These are phyloP conservation scores for Przewalskia tangutica DNA, from an alignment of 257 asterid genomes.

Conservation along the genomic window DNA sequence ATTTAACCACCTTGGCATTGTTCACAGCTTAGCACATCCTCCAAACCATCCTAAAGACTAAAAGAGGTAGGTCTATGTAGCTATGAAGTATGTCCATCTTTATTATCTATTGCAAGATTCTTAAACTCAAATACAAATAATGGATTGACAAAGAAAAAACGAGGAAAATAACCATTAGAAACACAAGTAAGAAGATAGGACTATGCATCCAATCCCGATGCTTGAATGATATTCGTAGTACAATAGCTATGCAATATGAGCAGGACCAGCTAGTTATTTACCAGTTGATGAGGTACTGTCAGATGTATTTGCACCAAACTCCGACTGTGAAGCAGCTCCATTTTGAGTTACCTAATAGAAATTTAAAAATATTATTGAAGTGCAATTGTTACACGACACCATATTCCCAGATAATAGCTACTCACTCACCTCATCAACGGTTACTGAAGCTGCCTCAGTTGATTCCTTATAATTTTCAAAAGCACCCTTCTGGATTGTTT, in stretches of 20 bases:
- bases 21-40: background rate
- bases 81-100: background rate
- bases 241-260: background rate
- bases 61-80: background rate
- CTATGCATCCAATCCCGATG: background rate
- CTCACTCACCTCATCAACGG: slow-evolving; percentile 35
- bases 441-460: slow-evolving; percentile 26
- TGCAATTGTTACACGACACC: background rate
- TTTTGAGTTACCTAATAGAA: slow-evolving; percentile 59
- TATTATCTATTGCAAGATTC: background rate
- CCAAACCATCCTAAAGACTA: background rate
- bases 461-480: slow-evolving; percentile 67
- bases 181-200: background rate
- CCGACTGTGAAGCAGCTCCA: slow-evolving; percentile 55
- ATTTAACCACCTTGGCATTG: background rate
- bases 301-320: slow-evolving; percentile 26
- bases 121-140: background rate
- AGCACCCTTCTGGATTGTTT: slow-evolving; percentile 65
- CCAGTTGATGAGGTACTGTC: slow-evolving; percentile 40
- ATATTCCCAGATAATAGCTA: background rate
- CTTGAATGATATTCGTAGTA: background rate
- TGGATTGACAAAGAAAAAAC: background rate
- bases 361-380: slow-evolving; percentile 7
- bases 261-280: slow-evolving; percentile 7
- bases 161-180: background rate